Evolutionary conservation across 768 basidiomycete genomes (phyloP).

Genomic region (Porphyrellus cyaneotinctus): DNA sequence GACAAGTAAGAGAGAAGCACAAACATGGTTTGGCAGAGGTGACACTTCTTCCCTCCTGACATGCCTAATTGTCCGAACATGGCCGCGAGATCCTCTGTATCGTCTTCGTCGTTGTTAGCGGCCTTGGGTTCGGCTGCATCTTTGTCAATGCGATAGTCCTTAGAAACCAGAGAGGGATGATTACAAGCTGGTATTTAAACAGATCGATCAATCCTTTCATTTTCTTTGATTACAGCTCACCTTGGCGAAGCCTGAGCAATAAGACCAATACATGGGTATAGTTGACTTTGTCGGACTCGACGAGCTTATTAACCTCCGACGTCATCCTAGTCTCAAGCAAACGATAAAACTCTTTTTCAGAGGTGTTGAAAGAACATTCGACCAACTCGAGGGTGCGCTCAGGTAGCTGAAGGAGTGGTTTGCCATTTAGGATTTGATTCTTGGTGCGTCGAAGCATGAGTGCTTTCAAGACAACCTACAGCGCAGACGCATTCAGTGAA

Average conservation of each 20-base stretch:
- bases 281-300: conserved; percentile 47
- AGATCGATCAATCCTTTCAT: not conserved
- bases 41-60: conserved; percentile 56
- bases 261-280: conserved; percentile 71
- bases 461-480: conserved; percentile 70
- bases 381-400: conserved; percentile 66
- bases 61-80: conserved; percentile 72
- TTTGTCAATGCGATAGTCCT: conserved; percentile 67
- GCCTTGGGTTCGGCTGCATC: conserved; percentile 72
- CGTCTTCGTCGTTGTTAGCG: conserved; percentile 48
- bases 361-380: conserved; percentile 69
- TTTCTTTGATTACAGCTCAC: conserved; percentile 36
- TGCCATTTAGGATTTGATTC: conserved; percentile 66
- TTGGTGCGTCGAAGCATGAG: conserved; percentile 91
- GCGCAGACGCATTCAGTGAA: not conserved
- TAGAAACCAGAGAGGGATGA: conserved; percentile 78
- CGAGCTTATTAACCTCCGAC: conserved; percentile 62
- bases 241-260: conserved; percentile 84
- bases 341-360: conserved; percentile 78
- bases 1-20: conserved; percentile 23
- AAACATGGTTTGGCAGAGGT: conserved; percentile 70
- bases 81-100: conserved; percentile 70
- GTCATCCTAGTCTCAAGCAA: conserved; percentile 67
- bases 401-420: conserved; percentile 78
- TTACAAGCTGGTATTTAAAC: conserved; percentile 64